Conservation (phyloP, 2,329 filamentous ascomycete species). For the Plenodomus tracheiphilus region DNA sequence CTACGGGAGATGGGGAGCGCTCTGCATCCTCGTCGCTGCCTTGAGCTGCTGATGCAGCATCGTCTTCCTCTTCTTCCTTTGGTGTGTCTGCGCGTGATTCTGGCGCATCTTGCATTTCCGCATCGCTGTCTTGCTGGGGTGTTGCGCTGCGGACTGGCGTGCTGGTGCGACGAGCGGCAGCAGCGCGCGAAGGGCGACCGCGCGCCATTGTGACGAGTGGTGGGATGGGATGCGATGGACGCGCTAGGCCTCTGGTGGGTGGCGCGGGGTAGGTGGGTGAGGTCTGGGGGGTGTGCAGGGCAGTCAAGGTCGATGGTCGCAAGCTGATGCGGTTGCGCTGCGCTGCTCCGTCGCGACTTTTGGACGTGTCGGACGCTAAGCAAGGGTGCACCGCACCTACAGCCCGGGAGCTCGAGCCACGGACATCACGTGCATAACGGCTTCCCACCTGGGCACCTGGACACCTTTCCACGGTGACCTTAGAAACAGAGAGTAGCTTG, state of each 20-base stretch:
- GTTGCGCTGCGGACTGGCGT: constrained; percentile 42
- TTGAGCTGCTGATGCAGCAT: constrained; percentile 54
- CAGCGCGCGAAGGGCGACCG: constrained; percentile 43
- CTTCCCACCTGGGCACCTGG: too few relatives aligned
- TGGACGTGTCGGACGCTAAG: not conserved
- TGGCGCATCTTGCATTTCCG: constrained; percentile 40
- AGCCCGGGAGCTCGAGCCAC: not conserved
- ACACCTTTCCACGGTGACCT: too few relatives aligned
- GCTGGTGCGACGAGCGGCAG: constrained; percentile 40
- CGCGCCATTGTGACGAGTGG: constrained; percentile 34
- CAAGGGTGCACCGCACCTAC: not conserved
- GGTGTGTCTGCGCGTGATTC: constrained; percentile 42
- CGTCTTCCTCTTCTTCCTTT: constrained; percentile 53
- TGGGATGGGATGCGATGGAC: not conserved
- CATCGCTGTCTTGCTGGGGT: constrained; percentile 40
- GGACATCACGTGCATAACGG: too few relatives aligned
- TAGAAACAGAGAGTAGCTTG: too few relatives aligned
- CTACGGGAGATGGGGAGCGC: constrained; percentile 49
- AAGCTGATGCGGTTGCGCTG: not conserved
- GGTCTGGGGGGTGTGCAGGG: not conserved
- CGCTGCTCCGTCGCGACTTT: not conserved
- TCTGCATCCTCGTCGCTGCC: constrained; percentile 46
- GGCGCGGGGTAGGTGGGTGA: not conserved
- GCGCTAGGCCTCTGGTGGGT: not conserved
- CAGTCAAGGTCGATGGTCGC: not conserved